Evolutionary conservation across 2,329 filamentous ascomycete genomes (phyloP).

Genomic region (Pestalotiopsis sp.): DNA sequence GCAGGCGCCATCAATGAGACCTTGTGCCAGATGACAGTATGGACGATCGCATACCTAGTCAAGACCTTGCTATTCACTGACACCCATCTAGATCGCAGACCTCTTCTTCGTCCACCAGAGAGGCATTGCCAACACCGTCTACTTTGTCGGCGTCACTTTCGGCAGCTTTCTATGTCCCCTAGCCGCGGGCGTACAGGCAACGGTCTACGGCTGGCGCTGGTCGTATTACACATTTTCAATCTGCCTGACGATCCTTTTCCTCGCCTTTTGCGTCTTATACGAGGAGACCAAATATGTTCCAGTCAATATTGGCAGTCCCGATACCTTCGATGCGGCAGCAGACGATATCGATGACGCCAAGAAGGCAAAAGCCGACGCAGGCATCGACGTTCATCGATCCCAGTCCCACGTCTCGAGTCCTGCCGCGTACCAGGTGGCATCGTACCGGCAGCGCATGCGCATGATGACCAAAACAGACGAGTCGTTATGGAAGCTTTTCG

Average conservation of each 20-base stretch:
- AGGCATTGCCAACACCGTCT: conserved; percentile 33
- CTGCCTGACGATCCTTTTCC: conserved; percentile 18
- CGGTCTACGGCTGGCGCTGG: conserved; percentile 30
- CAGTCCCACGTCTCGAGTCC: too few relatives aligned
- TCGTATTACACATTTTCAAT: conserved; percentile 28
- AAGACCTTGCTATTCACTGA: not conserved
- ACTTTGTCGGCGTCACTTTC: conserved; percentile 34
- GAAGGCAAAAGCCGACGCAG: not conserved
- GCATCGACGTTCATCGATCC: too few relatives aligned
- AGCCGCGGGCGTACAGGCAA: conserved; percentile 30
- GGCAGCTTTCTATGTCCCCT: conserved; percentile 35
- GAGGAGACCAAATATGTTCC: conserved; percentile 31
- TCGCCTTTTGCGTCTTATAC: conserved; percentile 17
- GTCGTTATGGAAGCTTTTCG: not conserved
- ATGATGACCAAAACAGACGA: not conserved
- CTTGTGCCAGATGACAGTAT: conserved; percentile 39
- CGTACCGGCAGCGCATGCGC: not conserved
- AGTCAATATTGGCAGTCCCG: not conserved
- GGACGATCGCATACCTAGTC: not conserved
- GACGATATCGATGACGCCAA: not conserved
- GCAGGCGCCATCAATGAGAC: conserved; percentile 42
- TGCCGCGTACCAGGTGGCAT: not conserved
- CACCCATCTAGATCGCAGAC: conserved; percentile 27
- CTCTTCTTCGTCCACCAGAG: conserved; percentile 36
- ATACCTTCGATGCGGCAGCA: not conserved